Base-by-base conservation (phyloP, 1,139 yeast species). In the Casaregolazyma suthepensis region DNA sequence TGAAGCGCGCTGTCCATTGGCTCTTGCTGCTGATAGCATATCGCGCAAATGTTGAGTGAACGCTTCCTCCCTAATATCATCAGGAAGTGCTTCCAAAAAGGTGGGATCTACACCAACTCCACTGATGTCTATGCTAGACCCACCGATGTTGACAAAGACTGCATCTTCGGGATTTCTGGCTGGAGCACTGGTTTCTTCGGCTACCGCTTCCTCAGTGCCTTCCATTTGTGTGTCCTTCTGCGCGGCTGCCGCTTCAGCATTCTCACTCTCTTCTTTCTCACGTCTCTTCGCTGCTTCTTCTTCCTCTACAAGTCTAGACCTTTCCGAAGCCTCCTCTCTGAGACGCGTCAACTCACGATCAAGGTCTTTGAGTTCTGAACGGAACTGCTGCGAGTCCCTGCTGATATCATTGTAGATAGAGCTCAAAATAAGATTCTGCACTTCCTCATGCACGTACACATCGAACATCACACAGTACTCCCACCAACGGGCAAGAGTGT, bases 101-200 rank as follows among this genome's bases (percentile, higher is more conserved):
- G 87, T 94, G 0, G 96, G 96, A 69, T 91, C 97, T 56, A 91
- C 89, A 54, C 89, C 97, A 2, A 96, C 84, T 0, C 91, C 94
- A 53, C 94, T 81, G 46, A 91, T 87, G 66, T 91, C 95, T 37
- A 91, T 91, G 54, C 83, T 84, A 38, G 85, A 72, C 42, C 87
- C 95, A 20, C 91, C 93, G 61, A 91, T 85, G 17, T 76, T 75
- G 6, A 91, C 91, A 73, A 78, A 78, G 0, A 87, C 75, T 6
- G 51, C 58, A 17, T 58, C 61, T 42, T 51, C 55, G 37, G 52
- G 53, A 23, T 53, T 54, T 20, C 56, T 57, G n/a, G 50, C 49
- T 17, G 45, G 35, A 2, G 52, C 58, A 23, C 53, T 58, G 18
- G 51, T 53, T 19, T 48, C 57, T 40, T 53, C 42, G 43, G 54